Evolutionary conservation across 208 protist genomes (phyloP).

Genomic region (Trypanosoma mega): DNA sequence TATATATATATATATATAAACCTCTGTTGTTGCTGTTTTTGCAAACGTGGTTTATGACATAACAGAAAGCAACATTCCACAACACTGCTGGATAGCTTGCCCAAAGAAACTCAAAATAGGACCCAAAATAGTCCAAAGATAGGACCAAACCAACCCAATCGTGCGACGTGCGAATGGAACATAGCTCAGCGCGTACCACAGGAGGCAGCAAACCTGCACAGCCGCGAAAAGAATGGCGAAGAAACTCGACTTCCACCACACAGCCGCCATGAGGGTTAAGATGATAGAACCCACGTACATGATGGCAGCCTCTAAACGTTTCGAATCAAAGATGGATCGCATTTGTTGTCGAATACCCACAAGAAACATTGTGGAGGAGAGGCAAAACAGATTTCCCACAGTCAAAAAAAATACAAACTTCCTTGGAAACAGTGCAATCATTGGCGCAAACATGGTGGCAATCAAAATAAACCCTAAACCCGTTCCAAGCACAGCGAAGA

Average conservation of each 20-base stretch:
- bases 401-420: conserved; percentile 94
- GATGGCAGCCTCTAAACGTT: conserved; percentile 65
- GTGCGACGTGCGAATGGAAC: conserved; percentile 82
- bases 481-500: conserved; percentile 82
- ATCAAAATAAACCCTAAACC: conserved; percentile 79
- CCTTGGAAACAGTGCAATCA: conserved; percentile 60
- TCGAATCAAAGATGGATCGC: conserved; percentile 76
- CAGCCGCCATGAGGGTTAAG: conserved; percentile 66
- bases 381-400: conserved; percentile 79
- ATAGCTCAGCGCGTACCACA: conserved; percentile 92
- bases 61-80: conserved; percentile 10
- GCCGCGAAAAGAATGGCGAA: conserved; percentile 60
- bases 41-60: background rate
- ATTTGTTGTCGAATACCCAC: conserved; percentile 74
- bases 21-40: background rate
- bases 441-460: conserved; percentile 50
- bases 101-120: conserved; percentile 32
- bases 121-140: conserved; percentile 21
- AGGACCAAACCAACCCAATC: conserved; percentile 33
- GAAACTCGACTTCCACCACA: conserved; percentile 59
- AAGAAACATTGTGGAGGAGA: conserved; percentile 88
- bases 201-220: conserved; percentile 56
- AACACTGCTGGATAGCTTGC: conserved; percentile 29
- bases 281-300: conserved; percentile 69
- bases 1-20: no score